Conservation (phyloP, 2,329 filamentous ascomycete genomes). For the Aspergillus cejpii region DNA sequence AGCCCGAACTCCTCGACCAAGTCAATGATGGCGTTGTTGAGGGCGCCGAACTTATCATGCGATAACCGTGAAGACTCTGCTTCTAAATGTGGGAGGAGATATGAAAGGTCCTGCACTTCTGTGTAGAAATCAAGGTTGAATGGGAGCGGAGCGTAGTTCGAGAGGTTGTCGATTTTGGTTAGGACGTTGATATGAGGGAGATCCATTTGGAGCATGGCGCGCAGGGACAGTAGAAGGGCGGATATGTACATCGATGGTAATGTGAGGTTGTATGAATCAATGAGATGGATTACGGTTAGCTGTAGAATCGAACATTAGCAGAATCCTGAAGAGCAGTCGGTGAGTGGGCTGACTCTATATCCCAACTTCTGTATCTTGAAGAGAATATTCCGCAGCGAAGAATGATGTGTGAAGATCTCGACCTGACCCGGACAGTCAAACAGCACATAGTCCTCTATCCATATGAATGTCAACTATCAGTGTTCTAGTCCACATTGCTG, state of each 20-base stretch:
- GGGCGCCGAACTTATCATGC: conserved; percentile 68
- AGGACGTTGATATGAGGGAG: conserved; percentile 92
- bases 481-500: neutral
- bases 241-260: conserved; percentile 92
- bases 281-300: conserved; percentile 89
- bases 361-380: conserved; percentile 82
- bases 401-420: conserved; percentile 93
- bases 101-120: conserved; percentile 85
- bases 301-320: conserved; percentile 36
- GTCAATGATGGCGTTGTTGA: conserved; percentile 81
- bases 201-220: conserved; percentile 97
- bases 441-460: conserved; percentile 73
- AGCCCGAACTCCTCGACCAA: conserved; percentile 85
- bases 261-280: conserved; percentile 88
- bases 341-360: conserved; percentile 63
- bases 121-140: conserved; percentile 98
- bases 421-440: conserved; percentile 98
- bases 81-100: conserved; percentile 73
- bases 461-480: conserved; percentile 1
- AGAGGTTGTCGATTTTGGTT: conserved; percentile 93
- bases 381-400: conserved; percentile 85
- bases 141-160: conserved; percentile 74
- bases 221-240: conserved; percentile 82
- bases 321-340: neutral
- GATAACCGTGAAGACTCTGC: conserved; percentile 65